Base-by-base conservation (phyloP, 2,329 filamentous ascomycete species). In the Penicillium aurantiogriseum region DNA sequence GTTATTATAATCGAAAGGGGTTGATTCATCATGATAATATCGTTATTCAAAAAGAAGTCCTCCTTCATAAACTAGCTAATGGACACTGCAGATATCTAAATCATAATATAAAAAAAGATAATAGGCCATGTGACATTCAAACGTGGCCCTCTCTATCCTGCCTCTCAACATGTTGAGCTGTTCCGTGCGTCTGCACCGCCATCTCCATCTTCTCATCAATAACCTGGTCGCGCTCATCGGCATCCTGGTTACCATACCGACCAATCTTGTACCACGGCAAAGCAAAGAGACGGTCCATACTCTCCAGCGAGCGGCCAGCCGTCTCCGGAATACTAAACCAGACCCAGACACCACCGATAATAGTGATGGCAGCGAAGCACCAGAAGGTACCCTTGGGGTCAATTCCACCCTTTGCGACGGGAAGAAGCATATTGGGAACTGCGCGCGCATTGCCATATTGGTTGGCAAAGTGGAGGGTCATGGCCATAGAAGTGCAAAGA, bases 401-500 rank as follows among this genome's bases (percentile, higher is more conserved):
- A 69, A 84, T 79, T 29, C 75, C 74, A 9, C 73, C 74, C 5
- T 67, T 44, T 0, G 58, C 47, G 15, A 60, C 58, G 2, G 63
- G 55, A 1, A 92, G 79, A 44, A 92, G 83, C 88, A 92, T 90
- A 63, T 85, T 84, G 1, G 89, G 89, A 0, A 91, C 86, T 0
- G 89, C 88, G 36, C 89, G 86, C 1, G 85, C 82, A 76, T 90
- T 91, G 27, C 88, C 89, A 69, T 90, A 92, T 73, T 91, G 88
- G 73, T 90, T 90, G 58, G 83, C 86, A 69, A 92, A 92, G 73
- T 92, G 89, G 58, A 91, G 82, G 0, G 85, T 89, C 89, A 92
- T 92, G 46, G 87, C 85, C 68, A 89, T 80, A 0, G 85, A 88
- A 0, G 87, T 88, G 21, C 86, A 85, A 10, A 91, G 75, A 4